Conservation (phyloP, 805 yeast genomes). For the Wickerhamomyces silvicola region DNA sequence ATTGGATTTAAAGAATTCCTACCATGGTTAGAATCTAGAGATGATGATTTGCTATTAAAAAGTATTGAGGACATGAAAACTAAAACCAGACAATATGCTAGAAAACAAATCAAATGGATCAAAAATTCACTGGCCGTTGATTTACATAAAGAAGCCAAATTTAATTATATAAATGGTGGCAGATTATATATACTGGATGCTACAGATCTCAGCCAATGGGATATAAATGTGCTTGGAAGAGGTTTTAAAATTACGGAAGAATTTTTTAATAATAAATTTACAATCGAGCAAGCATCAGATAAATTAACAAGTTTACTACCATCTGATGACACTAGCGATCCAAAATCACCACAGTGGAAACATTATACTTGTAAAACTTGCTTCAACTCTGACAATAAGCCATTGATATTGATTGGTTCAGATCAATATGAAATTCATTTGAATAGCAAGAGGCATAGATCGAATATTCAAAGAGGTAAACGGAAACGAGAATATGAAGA, state of each 20-base stretch:
- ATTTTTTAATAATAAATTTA: slow-evolving; percentile 26
- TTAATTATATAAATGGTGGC: slow-evolving; percentile 51
- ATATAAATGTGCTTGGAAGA: slow-evolving; percentile 42
- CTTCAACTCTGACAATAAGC: slow-evolving; percentile 44
- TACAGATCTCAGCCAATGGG: slow-evolving; percentile 62
- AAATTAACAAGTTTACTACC: slow-evolving; percentile 25
- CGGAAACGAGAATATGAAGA: slow-evolving; percentile 50
- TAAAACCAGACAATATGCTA: slow-evolving; percentile 81
- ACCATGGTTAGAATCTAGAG: slow-evolving; percentile 48
- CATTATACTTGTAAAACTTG: slow-evolving; percentile 68
- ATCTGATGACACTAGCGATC: slow-evolving; percentile 4
- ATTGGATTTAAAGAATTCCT: slow-evolving; percentile 89
- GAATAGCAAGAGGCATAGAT: slow-evolving; percentile 60
- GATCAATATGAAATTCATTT: slow-evolving; percentile 65
- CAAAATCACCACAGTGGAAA: slow-evolving; percentile 43
- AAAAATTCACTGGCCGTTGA: slow-evolving; percentile 61
- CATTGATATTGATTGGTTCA: slow-evolving; percentile 65
- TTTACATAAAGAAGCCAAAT: slow-evolving; percentile 39
- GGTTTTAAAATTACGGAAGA: slow-evolving; percentile 45
- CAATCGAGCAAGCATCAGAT: slow-evolving; percentile 30
- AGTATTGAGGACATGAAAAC: slow-evolving; percentile 69
- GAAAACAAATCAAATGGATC: slow-evolving; percentile 88
- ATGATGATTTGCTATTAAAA: slow-evolving; percentile 23
- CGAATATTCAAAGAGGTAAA: slow-evolving; percentile 39
- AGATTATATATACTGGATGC: slow-evolving; percentile 69